Evolutionary conservation across 305 asterid species (phyloP).

Genomic region (Rubia balearica): DNA sequence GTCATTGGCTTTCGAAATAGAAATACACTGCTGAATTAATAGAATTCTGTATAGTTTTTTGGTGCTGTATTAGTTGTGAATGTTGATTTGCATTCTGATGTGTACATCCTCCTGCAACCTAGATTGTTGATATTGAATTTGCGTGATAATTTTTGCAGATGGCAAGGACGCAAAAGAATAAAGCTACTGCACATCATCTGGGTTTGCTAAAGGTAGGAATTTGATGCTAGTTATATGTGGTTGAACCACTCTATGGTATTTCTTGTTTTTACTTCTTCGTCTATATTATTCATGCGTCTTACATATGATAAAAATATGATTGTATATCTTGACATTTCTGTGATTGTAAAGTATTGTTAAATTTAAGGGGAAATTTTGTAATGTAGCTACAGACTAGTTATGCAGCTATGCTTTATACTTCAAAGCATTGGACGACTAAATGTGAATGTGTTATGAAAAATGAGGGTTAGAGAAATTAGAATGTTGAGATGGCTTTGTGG

Average conservation of each 20-base stretch:
- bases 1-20: background rate
- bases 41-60: background rate
- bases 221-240: background rate
- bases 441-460: background rate
- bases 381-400: background rate
- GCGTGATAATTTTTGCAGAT: conserved; percentile 42
- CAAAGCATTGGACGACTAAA: background rate
- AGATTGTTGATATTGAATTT: conserved; percentile 12
- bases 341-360: background rate
- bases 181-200: conserved; percentile 96
- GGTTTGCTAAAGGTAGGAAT: conserved; percentile 76
- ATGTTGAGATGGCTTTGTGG: too few species aligned
- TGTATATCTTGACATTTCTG: background rate
- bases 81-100: background rate
- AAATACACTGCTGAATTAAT: background rate
- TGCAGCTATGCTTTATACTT: background rate
- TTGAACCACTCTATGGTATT: background rate
- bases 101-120: too few species aligned
- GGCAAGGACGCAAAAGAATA: conserved; percentile 95
- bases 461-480: background rate
- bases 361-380: background rate
- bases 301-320: background rate
- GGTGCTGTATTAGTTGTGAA: background rate
- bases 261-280: background rate
- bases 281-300: background rate